A percentile compares a stretch with the other conserved stretches of the same genome.
phyloP scores from a whole-genome alignment of 2,329 filamentous ascomycete genomes.

The Orbilia javanica region DNA sequence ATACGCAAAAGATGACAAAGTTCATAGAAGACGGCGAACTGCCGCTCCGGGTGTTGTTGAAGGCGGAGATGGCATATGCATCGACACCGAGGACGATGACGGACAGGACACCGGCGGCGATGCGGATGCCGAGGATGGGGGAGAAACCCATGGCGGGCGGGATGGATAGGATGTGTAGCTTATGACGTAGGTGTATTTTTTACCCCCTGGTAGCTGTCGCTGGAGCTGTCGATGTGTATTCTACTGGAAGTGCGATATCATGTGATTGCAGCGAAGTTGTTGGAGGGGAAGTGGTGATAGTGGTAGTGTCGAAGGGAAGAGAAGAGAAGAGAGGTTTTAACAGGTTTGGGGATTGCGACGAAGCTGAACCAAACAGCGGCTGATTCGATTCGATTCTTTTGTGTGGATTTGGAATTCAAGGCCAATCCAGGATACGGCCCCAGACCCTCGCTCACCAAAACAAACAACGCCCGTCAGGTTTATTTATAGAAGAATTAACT shows the following conservation, averaged over 20 bases:
- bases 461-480: neutral
- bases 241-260: too few species aligned
- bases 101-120: slow-evolving; percentile 41
- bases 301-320: too few species aligned
- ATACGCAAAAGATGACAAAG: slow-evolving; percentile 55
- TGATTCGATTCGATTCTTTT: too few species aligned
- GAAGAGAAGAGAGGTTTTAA: too few species aligned
- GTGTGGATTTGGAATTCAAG: slow-evolving; percentile 11
- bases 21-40: slow-evolving; percentile 55
- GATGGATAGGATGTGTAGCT: too few species aligned
- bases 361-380: too few species aligned
- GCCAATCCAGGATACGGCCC: neutral
- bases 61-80: slow-evolving; percentile 45
- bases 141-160: slow-evolving; percentile 45
- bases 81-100: slow-evolving; percentile 56
- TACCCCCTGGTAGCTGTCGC: too few species aligned
- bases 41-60: slow-evolving; percentile 41
- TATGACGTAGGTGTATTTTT: neutral
- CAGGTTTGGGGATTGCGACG: too few species aligned
- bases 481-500: slow-evolving; percentile 1
- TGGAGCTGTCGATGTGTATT: too few species aligned
- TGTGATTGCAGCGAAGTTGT: too few species aligned
- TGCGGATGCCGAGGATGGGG: slow-evolving; percentile 53
- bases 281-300: too few species aligned
- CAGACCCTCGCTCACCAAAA: neutral